phyloP scores from a whole-genome alignment of 495 filamentous ascomycete genomes.

The Aspergillus nanangensis region DNA sequence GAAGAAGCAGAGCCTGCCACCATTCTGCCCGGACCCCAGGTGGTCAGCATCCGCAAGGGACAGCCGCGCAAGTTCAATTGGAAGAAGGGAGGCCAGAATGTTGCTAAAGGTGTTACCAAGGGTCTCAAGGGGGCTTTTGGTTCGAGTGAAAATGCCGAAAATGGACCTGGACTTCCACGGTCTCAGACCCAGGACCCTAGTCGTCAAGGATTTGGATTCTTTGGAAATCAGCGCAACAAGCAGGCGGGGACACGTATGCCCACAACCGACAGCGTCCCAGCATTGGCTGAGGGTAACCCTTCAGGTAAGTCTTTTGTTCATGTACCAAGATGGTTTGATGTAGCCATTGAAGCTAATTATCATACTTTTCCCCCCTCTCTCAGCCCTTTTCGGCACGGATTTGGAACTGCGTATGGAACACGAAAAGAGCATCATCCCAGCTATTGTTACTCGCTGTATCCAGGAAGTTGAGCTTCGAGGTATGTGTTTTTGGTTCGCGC shows the following conservation, averaged over 20 bases:
- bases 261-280: conserved; percentile 50
- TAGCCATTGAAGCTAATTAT: not conserved
- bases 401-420: conserved; percentile 80
- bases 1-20: conserved; percentile 65
- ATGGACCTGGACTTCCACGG: conserved; percentile 41
- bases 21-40: conserved; percentile 73
- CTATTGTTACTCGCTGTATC: conserved; percentile 89
- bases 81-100: conserved; percentile 91
- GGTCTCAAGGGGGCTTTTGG: conserved; percentile 80
- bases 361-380: conserved; percentile 1
- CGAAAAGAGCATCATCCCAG: conserved; percentile 85
- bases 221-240: conserved; percentile 52
- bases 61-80: conserved; percentile 95
- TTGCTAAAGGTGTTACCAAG: conserved; percentile 91
- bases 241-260: conserved; percentile 44
- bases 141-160: conserved; percentile 43
- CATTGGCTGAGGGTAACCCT: conserved; percentile 50
- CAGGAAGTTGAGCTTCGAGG: conserved; percentile 92
- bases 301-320: conserved; percentile 28
- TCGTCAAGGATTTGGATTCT: conserved; percentile 73
- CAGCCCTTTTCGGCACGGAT: conserved; percentile 84
- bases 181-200: conserved; percentile 48
- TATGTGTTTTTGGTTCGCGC: conserved; percentile 19
- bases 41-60: conserved; percentile 87
- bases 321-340: too few species aligned